Conservation (phyloP, 805 yeast genomes). For the Yarrowia alimentaria region DNA sequence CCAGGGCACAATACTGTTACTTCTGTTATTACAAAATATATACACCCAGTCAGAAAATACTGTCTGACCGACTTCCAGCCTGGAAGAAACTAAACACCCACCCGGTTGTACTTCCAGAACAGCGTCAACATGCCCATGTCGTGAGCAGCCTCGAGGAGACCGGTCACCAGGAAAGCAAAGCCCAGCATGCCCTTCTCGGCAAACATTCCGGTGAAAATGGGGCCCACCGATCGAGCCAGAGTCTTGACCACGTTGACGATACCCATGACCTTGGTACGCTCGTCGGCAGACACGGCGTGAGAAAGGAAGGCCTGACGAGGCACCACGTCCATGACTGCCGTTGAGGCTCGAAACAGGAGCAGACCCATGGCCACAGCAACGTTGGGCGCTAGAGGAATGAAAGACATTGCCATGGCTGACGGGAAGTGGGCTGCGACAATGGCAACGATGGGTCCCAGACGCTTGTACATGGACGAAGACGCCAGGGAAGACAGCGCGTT, state of each 20-base stretch:
- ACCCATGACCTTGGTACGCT: slow-evolving; percentile 77
- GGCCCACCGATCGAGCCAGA: slow-evolving; percentile 79
- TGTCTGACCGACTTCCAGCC: too few relatives aligned
- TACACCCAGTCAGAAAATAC: too few relatives aligned
- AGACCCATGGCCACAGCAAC: slow-evolving; percentile 50
- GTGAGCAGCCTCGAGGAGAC: slow-evolving; percentile 38
- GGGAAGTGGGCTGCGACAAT: slow-evolving; percentile 75
- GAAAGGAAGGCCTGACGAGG: slow-evolving; percentile 83
- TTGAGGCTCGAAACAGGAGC: slow-evolving; percentile 56
- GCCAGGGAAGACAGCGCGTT: slow-evolving; percentile 72
- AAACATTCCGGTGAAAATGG: slow-evolving; percentile 70
- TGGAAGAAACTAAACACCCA: too few relatives aligned
- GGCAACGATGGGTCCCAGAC: slow-evolving; percentile 75
- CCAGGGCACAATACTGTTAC: too few relatives aligned
- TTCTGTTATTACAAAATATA: too few relatives aligned
- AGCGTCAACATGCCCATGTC: slow-evolving; percentile 32
- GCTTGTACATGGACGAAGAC: slow-evolving; percentile 65
- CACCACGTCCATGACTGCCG: slow-evolving; percentile 85
- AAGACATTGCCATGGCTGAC: slow-evolving; percentile 61
- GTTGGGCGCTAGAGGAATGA: slow-evolving; percentile 49
- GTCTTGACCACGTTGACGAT: slow-evolving; percentile 84
- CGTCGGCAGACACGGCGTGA: slow-evolving; percentile 58
- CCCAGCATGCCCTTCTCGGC: slow-evolving; percentile 47
- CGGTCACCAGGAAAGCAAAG: slow-evolving; percentile 40
- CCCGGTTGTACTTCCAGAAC: slow-evolving; percentile 25